Evolutionary conservation across 73 alveolate genomes (phyloP), one percentile per base, ranked within the genome.

Genomic region (Stentor roeselii): DNA sequence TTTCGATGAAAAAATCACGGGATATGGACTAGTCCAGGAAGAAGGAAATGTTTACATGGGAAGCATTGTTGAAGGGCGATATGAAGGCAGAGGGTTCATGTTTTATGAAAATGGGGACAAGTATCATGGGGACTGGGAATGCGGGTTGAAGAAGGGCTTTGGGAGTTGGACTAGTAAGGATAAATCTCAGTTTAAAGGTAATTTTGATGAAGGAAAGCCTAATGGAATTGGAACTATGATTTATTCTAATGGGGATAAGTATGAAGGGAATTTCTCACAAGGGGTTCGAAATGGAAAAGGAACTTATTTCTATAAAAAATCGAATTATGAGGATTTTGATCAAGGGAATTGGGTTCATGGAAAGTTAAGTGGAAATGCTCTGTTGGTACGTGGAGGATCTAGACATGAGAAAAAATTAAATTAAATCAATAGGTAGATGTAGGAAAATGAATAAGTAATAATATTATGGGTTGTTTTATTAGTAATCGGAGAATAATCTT

Each of bases 1-100:
- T n/a, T 31, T 58, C 74, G 15, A 58, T 2, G 74, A 58, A 58
- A 31, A 58, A 58, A 21, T 58, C 2, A n/a, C 74, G 27, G 74
- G 74, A 2, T 58, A 58, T 58, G 27, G 74, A 31, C 27, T 31
- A 58, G 74, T n/a, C 74, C 74, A 58, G 27, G 27, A 31, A 58
- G 74, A 58, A 58, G 74, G 74, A 31, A 58, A n/a, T 0, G 74
- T n/a, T 21, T 21, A 58, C 15, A 58, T 58, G 15, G 74, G 27
- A 58, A 21, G 27, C 74, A 31, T 21, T 0, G 27, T 21, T 58
- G 74, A 31, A 58, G 74, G 27, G 35, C 27, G 74, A 2, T 58
- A 58, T 58, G 74, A 58, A 58, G 82, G 82, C n/a, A 67, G 82
- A 67, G 82, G 82, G 41, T 36, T 67, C 15, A 67, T 67, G 82